Percentiles rank a stretch among this genome's conserved stretches.
These are phyloP conservation scores for Gossypium schwendimanii DNA, from an alignment of 441 rosid species.

Conservation along the genomic window DNA sequence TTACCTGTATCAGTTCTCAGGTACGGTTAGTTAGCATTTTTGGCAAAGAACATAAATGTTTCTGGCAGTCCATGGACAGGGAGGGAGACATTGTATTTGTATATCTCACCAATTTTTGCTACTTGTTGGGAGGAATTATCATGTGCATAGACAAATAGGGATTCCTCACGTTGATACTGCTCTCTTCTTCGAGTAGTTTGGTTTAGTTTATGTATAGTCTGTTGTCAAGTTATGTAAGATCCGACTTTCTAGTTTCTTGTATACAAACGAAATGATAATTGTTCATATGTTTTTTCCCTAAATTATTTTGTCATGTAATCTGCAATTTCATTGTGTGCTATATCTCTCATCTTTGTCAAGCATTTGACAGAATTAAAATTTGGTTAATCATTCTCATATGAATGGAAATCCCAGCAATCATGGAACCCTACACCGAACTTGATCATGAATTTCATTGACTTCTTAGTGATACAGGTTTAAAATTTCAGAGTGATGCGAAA, in stretches of 20 bases:
- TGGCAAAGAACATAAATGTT: slow-evolving; percentile 9
- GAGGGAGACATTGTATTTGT: slow-evolving; percentile 17
- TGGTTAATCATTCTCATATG: neutral
- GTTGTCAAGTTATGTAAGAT: slow-evolving; percentile 19
- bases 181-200: slow-evolving; percentile 12
- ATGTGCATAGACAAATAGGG: slow-evolving; percentile 29
- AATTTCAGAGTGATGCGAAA: neutral
- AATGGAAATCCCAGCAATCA: neutral
- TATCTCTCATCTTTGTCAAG: neutral
- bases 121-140: slow-evolving; percentile 20
- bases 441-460: slow-evolving; percentile 14
- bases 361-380: neutral
- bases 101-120: slow-evolving; percentile 24
- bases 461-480: neutral
- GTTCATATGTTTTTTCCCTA: slow-evolving; percentile 22
- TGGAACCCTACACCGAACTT: neutral
- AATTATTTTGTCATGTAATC: neutral
- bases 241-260: slow-evolving; percentile 15
- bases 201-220: slow-evolving; percentile 26
- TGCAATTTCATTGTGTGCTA: neutral
- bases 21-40: neutral
- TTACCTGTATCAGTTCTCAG: slow-evolving; percentile 11
- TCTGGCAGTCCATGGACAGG: neutral
- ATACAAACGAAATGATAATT: slow-evolving; percentile 20
- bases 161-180: slow-evolving; percentile 4